These are phyloP conservation scores for Phytophthora brassicae DNA, from an alignment of 352 stramenopile genomes.

Conservation along the genomic window DNA sequence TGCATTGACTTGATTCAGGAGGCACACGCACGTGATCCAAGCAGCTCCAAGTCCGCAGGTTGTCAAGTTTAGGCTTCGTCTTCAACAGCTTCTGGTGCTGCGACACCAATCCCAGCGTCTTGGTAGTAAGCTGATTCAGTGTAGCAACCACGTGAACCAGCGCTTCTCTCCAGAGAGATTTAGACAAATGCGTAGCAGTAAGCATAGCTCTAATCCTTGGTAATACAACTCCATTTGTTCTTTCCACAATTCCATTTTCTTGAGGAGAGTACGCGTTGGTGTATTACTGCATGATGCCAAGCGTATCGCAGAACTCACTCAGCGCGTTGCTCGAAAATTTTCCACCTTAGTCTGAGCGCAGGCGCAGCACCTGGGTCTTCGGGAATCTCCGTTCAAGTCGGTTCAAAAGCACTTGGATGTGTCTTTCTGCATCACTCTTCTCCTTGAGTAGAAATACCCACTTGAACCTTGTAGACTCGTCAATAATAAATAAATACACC, in stretches of 20 bases:
- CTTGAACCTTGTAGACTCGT: background rate
- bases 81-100: no score
- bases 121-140: no score
- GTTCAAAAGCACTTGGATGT: background rate
- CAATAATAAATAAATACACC: background rate
- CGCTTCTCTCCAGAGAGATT: no score
- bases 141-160: no score
- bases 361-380: background rate
- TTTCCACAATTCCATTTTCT: slow-evolving; percentile 12
- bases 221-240: slow-evolving; percentile 3
- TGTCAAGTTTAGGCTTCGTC: no score
- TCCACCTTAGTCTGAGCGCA: background rate
- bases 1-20: slow-evolving; percentile 7
- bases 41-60: no score
- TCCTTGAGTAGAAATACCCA: background rate
- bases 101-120: no score
- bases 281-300: background rate
- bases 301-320: background rate
- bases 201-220: no score
- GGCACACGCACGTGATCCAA: slow-evolving; percentile 1
- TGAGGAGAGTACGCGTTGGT: slow-evolving; percentile 6
- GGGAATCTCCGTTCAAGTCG: background rate
- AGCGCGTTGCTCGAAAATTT: background rate
- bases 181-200: no score
- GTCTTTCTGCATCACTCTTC: background rate